Evolutionary conservation across 192 early-diverging fungal species (phyloP), one percentile per base, ranked within the genome.

Genomic region (Backusella sp.): DNA sequence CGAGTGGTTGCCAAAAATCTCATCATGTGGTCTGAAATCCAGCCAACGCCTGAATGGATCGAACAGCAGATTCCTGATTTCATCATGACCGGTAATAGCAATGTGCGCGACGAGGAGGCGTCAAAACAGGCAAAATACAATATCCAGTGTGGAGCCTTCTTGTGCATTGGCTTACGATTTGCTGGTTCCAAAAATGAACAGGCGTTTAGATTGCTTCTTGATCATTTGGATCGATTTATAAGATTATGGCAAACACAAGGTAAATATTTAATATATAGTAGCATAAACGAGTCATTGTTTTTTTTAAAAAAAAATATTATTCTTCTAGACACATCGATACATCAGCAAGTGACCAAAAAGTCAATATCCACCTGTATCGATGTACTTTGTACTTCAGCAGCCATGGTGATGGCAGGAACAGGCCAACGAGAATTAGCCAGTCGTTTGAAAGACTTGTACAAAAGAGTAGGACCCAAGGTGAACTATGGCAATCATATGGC

Each of bases 381-480:
- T 78, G 88, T 93, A 3, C 41, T 92, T 6, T 77, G 88, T 4
- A 80, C 89, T 2, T 84, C 91, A 5, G 79, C 89, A 0, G 86
- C 91, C 1, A 86, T 95, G 67, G 89, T 98, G 0, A 87, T 95
- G 81, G 93, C 95, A 8, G 97, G 96, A 32, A 91, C 90, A 7
- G 96, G 96, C 4, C 83, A 94, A 73, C 70, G 91, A 12, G 87
- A 89, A 11, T 78, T 91, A 4, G 81, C 94, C 42, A 76, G 84
- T 44, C 73, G 91, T 21, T 74, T 97, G 23, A 85, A 90, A 8
- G 75, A 72, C 23, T 71, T 92, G 15, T 87, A 91, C 66, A 81
- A 81, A 44, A 83, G 84, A 14, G 68, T 77, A 17, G 79, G 79
- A 4, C 69, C 73, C 7, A 89, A 92, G 49, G 77, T 86, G 39